Conservation (phyloP, 176 grass and related monocot genomes). For the Aegilops umbellulata region DNA sequence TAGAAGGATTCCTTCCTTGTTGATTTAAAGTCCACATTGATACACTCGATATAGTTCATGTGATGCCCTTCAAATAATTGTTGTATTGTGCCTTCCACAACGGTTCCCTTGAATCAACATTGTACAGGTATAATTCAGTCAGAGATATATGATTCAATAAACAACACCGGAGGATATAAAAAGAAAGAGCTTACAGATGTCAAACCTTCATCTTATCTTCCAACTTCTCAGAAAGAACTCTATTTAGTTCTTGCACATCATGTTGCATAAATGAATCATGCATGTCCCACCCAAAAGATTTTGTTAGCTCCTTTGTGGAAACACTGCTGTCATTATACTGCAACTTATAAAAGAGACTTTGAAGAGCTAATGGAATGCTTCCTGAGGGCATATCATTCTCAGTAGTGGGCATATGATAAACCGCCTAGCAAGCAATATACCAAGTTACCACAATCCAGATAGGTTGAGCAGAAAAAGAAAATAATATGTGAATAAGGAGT, state of each 20-base stretch:
- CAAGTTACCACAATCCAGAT: slow-evolving; percentile 17
- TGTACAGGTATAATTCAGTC: slow-evolving; percentile 56
- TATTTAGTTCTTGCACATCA: slow-evolving; percentile 98
- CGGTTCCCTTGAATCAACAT: slow-evolving; percentile 84
- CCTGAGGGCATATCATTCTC: slow-evolving; percentile 97
- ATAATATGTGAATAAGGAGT: slow-evolving; percentile 11
- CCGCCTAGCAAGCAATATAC: slow-evolving; percentile 60
- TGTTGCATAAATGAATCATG: slow-evolving; percentile 99
- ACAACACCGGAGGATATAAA: slow-evolving; percentile 29
- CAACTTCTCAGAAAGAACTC: slow-evolving; percentile 97
- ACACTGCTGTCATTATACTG: slow-evolving; percentile 97
- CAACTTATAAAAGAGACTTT: slow-evolving; percentile 97
- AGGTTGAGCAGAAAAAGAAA: neutral
- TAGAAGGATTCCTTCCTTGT: slow-evolving; percentile 99
- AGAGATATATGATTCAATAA: slow-evolving; percentile 41
- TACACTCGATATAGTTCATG: slow-evolving; percentile 98
- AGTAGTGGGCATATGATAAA: slow-evolving; percentile 99
- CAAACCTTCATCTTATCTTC: slow-evolving; percentile 99
- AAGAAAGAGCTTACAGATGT: slow-evolving; percentile 68
- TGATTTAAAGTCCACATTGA: slow-evolving; percentile 98
- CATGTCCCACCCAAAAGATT: slow-evolving; percentile 97
- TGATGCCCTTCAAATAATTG: slow-evolving; percentile 99
- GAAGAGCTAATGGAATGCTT: slow-evolving; percentile 95
- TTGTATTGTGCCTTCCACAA: slow-evolving; percentile 96
- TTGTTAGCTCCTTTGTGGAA: slow-evolving; percentile 96